A percentile compares a stretch with the other conserved stretches of the same genome.
phyloP scores from a whole-genome alignment of 140 eudicot genomes.

The Senecio squalidus region DNA sequence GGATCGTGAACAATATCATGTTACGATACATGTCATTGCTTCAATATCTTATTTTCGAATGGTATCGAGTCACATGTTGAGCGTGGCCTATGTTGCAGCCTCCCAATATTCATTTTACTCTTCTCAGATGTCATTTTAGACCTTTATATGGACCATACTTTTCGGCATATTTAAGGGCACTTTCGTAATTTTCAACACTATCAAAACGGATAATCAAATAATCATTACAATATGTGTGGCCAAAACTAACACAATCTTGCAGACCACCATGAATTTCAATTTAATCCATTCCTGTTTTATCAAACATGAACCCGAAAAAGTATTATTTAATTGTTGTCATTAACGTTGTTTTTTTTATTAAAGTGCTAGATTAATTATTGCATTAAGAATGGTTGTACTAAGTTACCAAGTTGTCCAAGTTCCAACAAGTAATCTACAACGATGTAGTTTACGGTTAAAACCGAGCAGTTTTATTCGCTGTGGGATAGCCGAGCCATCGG shows the following conservation, averaged over 20 bases:
- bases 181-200: constrained; percentile 8
- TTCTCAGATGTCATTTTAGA: constrained; percentile 11
- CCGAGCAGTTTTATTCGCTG: constrained; percentile 36
- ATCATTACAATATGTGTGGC: constrained; percentile 28
- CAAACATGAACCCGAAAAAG: background rate
- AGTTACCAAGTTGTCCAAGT: constrained; percentile 50
- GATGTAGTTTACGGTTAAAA: background rate
- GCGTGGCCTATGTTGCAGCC: constrained; percentile 32
- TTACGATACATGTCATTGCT: no score
- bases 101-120: constrained; percentile 15
- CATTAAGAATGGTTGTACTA: constrained; percentile 72
- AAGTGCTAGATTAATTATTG: constrained; percentile 9
- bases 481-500: constrained; percentile 82
- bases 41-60: no score
- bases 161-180: constrained; percentile 7
- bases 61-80: constrained; percentile 14
- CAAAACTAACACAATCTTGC: constrained; percentile 19
- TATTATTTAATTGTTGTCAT: background rate
- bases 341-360: constrained; percentile 15
- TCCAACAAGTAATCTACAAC: constrained; percentile 22
- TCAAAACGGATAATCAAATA: constrained; percentile 14
- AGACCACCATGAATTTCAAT: background rate
- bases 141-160: constrained; percentile 11
- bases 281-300: background rate
- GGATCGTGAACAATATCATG: no score